Conservation (phyloP, 352 stramenopile species). For the Plasmopara muralis region DNA sequence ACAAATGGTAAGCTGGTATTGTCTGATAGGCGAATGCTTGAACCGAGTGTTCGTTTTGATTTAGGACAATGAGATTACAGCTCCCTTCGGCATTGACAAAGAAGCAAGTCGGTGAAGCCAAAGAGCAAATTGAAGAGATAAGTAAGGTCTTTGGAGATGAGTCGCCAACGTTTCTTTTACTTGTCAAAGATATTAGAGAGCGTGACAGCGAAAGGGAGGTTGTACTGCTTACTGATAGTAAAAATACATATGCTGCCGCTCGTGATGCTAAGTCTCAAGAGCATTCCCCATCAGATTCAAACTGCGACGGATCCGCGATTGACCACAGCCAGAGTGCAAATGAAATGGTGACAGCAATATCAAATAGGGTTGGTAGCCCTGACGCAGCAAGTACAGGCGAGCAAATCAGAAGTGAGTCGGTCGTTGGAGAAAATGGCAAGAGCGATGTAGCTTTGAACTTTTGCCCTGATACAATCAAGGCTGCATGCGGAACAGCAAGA, state of each 20-base stretch:
- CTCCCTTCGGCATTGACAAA: slow-evolving; percentile 36
- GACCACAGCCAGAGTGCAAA: slow-evolving; percentile 1
- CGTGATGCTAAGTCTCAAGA: slow-evolving; percentile 15
- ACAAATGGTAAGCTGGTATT: slow-evolving; percentile 19
- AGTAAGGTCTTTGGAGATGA: slow-evolving; percentile 17
- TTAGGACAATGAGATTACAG: slow-evolving; percentile 12
- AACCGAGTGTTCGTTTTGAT: slow-evolving; percentile 5
- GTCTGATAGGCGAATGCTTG: not conserved
- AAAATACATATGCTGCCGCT: slow-evolving; percentile 12
- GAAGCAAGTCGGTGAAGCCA: slow-evolving; percentile 23
- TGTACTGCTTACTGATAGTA: slow-evolving; percentile 1
- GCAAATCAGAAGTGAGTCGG: not conserved
- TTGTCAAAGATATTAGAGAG: not conserved
- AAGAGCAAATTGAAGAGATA: slow-evolving; percentile 35
- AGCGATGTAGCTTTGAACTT: not conserved
- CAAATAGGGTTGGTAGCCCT: not conserved
- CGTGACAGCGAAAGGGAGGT: slow-evolving; percentile 2
- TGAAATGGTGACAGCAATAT: slow-evolving; percentile 9
- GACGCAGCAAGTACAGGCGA: not conserved
- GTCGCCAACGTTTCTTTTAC: not conserved
- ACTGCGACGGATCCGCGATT: slow-evolving; percentile 6
- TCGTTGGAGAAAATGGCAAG: not conserved
- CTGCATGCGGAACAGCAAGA: not conserved
- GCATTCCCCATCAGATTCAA: slow-evolving; percentile 26
- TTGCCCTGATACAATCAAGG: slow-evolving; percentile 3